phyloP scores from a whole-genome alignment of 192 early-diverging fungal species.

The Coemansia reversa region DNA sequence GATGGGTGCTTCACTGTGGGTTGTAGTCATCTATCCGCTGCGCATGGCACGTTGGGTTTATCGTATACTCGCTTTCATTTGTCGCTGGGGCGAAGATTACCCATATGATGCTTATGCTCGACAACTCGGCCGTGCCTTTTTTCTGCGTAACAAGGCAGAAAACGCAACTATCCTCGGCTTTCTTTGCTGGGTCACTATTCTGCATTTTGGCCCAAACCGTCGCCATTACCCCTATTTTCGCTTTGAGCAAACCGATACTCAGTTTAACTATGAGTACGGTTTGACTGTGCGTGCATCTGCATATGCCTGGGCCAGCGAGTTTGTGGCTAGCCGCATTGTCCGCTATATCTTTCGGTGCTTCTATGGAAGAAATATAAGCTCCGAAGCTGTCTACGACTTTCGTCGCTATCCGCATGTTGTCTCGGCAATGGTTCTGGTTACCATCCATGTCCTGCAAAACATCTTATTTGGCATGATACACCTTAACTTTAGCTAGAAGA shows the following conservation, averaged over 20 bases:
- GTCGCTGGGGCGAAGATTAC: conserved; percentile 59
- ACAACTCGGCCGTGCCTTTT: conserved; percentile 68
- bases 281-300: conserved; percentile 62
- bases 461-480: conserved; percentile 65
- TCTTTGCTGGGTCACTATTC: conserved; percentile 65
- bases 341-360: conserved; percentile 60
- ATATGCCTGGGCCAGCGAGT: conserved; percentile 67
- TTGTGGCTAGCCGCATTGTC: conserved; percentile 62
- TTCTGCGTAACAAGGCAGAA: conserved; percentile 72
- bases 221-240: conserved; percentile 69
- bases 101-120: conserved; percentile 67
- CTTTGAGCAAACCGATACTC: conserved; percentile 55
- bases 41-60: conserved; percentile 66
- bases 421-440: conserved; percentile 64
- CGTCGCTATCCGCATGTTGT: conserved; percentile 67
- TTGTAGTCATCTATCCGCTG: conserved; percentile 72
- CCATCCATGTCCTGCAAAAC: conserved; percentile 72
- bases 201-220: conserved; percentile 70
- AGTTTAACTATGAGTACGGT: conserved; percentile 57
- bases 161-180: conserved; percentile 79
- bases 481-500: conserved; percentile 53
- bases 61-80: conserved; percentile 42
- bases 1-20: conserved; percentile 69
- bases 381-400: conserved; percentile 68
- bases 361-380: conserved; percentile 60